Evolutionary conservation across 345 rosid genomes (phyloP), one percentile per base, ranked within the genome.

Genomic region (Excoecaria agallocha): DNA sequence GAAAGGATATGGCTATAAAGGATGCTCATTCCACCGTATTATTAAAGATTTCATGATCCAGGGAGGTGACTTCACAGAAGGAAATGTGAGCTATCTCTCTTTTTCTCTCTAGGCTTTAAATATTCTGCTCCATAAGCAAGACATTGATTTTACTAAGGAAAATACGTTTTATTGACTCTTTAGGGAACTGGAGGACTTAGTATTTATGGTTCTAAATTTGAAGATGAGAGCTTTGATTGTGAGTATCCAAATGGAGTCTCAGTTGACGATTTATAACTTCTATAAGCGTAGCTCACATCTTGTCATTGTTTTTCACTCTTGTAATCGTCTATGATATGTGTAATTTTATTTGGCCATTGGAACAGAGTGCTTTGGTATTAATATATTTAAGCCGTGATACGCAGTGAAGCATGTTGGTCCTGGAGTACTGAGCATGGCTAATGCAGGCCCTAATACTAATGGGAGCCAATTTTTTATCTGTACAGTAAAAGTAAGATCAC

Each of bases 401-500:
- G 77, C 89, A 91, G 97, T 91, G 91, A 91, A 87, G 76, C 98
- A 94, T 78, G 87, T 86, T 1, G 97, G 93, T 79, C 93, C 97
- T 41, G 97, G 95, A 74, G 85, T 91, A 19, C 73, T 92, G 82
- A 94, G 97, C 84, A 94, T 94, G 97, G 98, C 98, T 20, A 94
- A 91, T 72, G 94, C 97, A 59, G 95, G 98, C 71, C 97, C 98
- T 38, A 83, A 91, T 61, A 94, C 98, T 60, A 94, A 92, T 55
- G 97, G 98, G 46, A 91, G 97, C 84, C 98, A 94, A 72, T 92
- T 94, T 82, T 92, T 94, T 86, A 87, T 92, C 78, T 92, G 95
- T 77, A 91, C 98, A 6, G 87, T 94, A 25, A 86, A 87, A 91
- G 98, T 94, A 51, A 73, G 74, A 67, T 37, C 25, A 49, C 55